These are phyloP conservation scores for Acanthamoeba royreba DNA, from an alignment of 208 protist species.

Conservation along the genomic window DNA sequence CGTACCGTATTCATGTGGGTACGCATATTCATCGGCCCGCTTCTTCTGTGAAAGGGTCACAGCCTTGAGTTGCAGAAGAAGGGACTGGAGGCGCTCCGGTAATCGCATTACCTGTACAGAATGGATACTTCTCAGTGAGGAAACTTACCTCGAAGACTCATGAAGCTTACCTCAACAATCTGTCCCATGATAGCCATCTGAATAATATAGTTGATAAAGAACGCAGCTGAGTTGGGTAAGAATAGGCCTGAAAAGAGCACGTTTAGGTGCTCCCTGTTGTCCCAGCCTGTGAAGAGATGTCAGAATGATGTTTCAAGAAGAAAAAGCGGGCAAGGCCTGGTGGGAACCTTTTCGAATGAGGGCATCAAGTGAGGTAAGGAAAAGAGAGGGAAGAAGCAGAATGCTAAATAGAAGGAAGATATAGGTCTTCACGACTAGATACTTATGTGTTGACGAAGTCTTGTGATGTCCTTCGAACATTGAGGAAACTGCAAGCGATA, in stretches of 20 bases:
- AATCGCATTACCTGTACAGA: conserved; percentile 19
- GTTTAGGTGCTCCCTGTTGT: not conserved
- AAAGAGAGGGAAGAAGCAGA: conserved; percentile 11
- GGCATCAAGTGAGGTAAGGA: conserved; percentile 30
- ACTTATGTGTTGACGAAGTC: conserved; percentile 35
- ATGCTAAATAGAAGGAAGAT: conserved; percentile 36
- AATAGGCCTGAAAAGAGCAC: not conserved
- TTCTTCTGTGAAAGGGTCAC: not conserved
- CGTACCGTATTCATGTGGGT: conserved; percentile 34
- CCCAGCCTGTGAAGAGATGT: not conserved
- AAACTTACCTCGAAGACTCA: not conserved
- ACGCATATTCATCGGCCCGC: conserved; percentile 1
- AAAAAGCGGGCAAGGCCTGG: not conserved
- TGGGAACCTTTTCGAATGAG: not conserved
- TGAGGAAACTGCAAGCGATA: conserved; percentile 15
- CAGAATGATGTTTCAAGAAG: not conserved
- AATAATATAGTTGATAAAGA: conserved; percentile 49
- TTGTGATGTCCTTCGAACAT: conserved; percentile 35
- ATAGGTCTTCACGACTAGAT: conserved; percentile 42
- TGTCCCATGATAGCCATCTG: conserved; percentile 21
- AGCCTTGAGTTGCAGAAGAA: conserved; percentile 25
- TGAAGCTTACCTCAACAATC: not conserved
- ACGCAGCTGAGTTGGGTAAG: conserved; percentile 24
- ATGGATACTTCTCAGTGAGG: not conserved
- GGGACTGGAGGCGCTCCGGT: conserved; percentile 15